Evolutionary conservation across 768 basidiomycete genomes (phyloP), one percentile per base, ranked within the genome.

Genomic region (Rhodocollybia butyracea): DNA sequence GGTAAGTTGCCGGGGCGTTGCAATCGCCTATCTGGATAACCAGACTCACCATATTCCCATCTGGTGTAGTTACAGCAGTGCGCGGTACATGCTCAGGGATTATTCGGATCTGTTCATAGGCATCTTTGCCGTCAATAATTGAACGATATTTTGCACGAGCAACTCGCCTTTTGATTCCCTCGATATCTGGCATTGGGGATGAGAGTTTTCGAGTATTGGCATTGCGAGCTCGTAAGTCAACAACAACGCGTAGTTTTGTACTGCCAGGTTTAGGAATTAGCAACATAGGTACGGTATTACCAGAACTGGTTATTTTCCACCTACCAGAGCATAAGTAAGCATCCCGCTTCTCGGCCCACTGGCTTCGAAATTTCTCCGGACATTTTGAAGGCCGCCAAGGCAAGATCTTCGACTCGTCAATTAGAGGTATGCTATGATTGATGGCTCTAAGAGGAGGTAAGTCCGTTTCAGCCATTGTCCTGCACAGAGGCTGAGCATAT

Each of bases 161-260:
- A 0, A 73, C 70, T 13, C 71, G 61, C 8, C 64, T 34, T 3
- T 68, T 46, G 0, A 80, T 76, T 1, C 64, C 65, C 13, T 78
- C 74, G 13, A 70, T 67, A 51, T 79, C 74, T 0, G 77, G 76
- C 0, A 79, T 52, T 0, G 76, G 78, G 0, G 73, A 73, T 0
- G 70, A 62, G 41, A 73, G 55, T 51, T 73, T 69, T 0, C 58
- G 12, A 0, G 72, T 79, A 53, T 80, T 79, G 0, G 65, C 61
- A 57, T 79, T 80, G 0, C 69, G 58, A 36, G 68, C 63, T 0
- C 73, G 52, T 1, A 67, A 46, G 55, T 78, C 76, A 0, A 76
- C 51, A 0, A 75, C 73, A 0, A 69, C 76, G 0, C 71, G 57
- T 1, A 81, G 30, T 4, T 64, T 11, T 56, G 59, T 59, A 27